Base-by-base conservation (phyloP, 2,329 filamentous ascomycete species). In the Dothideomycetes sp. region DNA sequence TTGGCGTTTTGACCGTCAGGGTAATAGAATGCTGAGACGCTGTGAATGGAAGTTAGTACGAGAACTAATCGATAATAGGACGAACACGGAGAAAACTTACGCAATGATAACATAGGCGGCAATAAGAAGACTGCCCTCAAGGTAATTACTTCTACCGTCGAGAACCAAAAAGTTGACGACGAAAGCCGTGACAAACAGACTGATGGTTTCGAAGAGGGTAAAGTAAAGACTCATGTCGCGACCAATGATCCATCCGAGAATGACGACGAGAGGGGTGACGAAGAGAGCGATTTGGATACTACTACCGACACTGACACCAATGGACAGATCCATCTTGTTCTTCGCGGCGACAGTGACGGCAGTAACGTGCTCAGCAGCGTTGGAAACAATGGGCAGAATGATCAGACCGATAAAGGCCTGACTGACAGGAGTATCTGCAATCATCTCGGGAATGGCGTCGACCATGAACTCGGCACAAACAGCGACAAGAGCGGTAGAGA, bases 101-200 rank as follows among this genome's bases (percentile, higher is more conserved):
- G 82, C 83, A 54, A 91, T 88, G 40, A 91, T 91, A 28, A 81
- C 67, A 54, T 91, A 91, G 3, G 85, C 71, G 27, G 81, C 83
- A 38, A 87, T 82, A 23, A 91, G 61, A 44, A 89, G 63, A 45
- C 78, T 76, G 3, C 84, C 84, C 60, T 91, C 84, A 0, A 89
- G 70, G 66, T 84, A 91, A 52, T 89, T 85, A 47, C 80, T 87
- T 58, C 85, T 77, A 20, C 85, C 86, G 52, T 93, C 85, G 15
- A 80, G 71, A 34, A 93, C 85, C 30, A 94, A 64, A 57, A 93
- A 94, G 57, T 93, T 94, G 44, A 88, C 83, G 23, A 94, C 71
- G 29, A 94, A 75, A 0, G 85, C 84, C 2, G 84, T 79, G 10
- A 91, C 83, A 51, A 94, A 93, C 28, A 94, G 66, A 28, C 83